phyloP scores from a whole-genome alignment of 2,329 filamentous ascomycete genomes.

The Curvularia spicifera region DNA sequence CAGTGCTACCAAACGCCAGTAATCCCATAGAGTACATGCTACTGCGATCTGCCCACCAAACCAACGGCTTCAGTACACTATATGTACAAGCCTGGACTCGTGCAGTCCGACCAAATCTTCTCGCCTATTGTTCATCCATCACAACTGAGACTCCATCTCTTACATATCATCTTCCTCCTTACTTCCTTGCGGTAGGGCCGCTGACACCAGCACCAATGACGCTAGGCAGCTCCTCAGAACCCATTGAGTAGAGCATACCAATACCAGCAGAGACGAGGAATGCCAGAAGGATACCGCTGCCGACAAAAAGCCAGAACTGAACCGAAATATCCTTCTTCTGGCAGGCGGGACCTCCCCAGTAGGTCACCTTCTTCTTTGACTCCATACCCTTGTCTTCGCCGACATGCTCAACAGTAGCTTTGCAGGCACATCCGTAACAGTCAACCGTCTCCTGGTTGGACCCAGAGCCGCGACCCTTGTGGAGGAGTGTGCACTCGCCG shows the following conservation, averaged over 20 bases:
- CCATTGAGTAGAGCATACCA: conserved; percentile 80
- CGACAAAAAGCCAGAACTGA: conserved; percentile 85
- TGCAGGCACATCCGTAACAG: conserved; percentile 84
- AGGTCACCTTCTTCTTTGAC: conserved; percentile 62
- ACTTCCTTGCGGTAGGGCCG: conserved; percentile 58
- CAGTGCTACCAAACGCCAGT: conserved; percentile 44
- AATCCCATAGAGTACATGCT: conserved; percentile 30
- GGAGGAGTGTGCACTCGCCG: conserved; percentile 76
- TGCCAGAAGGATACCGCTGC: conserved; percentile 74
- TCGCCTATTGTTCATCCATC: not conserved
- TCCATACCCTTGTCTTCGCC: conserved; percentile 57
- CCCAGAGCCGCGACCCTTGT: conserved; percentile 49
- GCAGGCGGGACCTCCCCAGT: conserved; percentile 86
- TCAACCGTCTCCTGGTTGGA: conserved; percentile 51
- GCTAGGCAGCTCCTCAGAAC: conserved; percentile 85
- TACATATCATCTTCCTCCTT: conserved; percentile 12
- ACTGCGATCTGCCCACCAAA: conserved; percentile 27
- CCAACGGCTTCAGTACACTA: conserved; percentile 36
- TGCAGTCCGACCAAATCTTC: not conserved
- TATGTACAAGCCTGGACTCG: conserved; percentile 35
- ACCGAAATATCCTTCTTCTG: conserved; percentile 90
- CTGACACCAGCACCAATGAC: conserved; percentile 96
- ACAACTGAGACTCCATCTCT: not conserved
- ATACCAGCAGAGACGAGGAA: conserved; percentile 73
- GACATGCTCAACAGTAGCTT: conserved; percentile 60